A percentile compares a stretch with the other conserved stretches of the same genome.
Conservation (phyloP, 768 basidiomycete species). For the Russula lepida region DNA sequence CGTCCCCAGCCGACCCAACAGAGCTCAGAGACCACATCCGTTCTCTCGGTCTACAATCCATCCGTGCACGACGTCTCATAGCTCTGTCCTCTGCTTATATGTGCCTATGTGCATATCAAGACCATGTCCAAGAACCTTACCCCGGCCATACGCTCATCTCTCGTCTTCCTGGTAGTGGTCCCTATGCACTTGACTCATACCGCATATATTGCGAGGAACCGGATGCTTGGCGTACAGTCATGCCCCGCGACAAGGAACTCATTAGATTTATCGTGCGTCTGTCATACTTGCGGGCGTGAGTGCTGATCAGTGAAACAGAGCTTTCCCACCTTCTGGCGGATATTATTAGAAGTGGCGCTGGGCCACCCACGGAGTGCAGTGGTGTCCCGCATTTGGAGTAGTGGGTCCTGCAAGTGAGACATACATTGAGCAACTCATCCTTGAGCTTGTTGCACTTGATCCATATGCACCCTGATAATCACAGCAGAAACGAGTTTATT, state of each 20-base stretch:
- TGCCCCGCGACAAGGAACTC: constrained; percentile 63
- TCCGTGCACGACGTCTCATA: constrained; percentile 49
- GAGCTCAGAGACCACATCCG: constrained; percentile 41
- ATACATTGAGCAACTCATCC: constrained; percentile 17
- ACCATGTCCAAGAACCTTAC: too few relatives aligned
- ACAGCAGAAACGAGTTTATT: too few relatives aligned
- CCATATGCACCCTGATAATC: constrained; percentile 1
- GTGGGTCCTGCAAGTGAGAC: constrained; percentile 23
- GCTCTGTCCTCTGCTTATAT: constrained; percentile 42
- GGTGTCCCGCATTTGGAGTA: constrained; percentile 41
- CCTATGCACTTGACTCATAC: constrained; percentile 70
- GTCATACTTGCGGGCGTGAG: not conserved
- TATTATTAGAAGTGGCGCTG: constrained; percentile 58
- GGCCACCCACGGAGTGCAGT: constrained; percentile 48
- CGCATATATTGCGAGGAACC: constrained; percentile 50
- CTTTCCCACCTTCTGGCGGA: too few relatives aligned
- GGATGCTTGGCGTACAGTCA: constrained; percentile 54
- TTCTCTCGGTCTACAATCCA: constrained; percentile 51
- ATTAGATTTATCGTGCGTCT: constrained; percentile 52
- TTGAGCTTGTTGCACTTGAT: constrained; percentile 12
- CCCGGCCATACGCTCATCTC: constrained; percentile 34
- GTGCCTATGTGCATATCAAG: not conserved
- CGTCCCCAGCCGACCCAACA: constrained; percentile 32
- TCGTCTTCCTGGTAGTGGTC: constrained; percentile 55
- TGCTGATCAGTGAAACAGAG: not conserved